A percentile compares a stretch with the other conserved stretches of the same genome.
phyloP scores from a whole-genome alignment of 176 grass and related monocot species.

The Carex scoparia region DNA sequence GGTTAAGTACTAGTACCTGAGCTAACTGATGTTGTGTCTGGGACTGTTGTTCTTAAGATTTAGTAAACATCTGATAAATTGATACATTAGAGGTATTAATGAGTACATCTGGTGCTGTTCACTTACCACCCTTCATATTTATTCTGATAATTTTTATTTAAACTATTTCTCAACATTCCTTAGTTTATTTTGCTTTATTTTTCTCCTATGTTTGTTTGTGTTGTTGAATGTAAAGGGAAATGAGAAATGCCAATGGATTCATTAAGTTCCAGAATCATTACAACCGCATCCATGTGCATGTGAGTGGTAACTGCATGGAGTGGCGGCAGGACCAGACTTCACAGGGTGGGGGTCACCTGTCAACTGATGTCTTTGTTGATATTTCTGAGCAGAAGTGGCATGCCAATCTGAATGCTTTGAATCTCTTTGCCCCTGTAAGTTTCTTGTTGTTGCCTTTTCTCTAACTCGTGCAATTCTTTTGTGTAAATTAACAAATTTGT shows the following conservation, averaged over 20 bases:
- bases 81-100: neutral
- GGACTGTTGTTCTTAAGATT: neutral
- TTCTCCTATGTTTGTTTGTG: neutral
- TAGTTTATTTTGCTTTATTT: neutral
- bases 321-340: slow-evolving; percentile 82
- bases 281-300: slow-evolving; percentile 65
- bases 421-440: slow-evolving; percentile 90
- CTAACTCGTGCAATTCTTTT: slow-evolving; percentile 4
- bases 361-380: slow-evolving; percentile 92
- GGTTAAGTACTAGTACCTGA: neutral
- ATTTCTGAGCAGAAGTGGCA: slow-evolving; percentile 93
- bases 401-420: slow-evolving; percentile 70
- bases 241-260: slow-evolving; percentile 65
- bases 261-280: slow-evolving; percentile 74
- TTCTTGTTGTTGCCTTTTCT: neutral
- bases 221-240: slow-evolving; percentile 61
- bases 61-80: neutral
- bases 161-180: neutral
- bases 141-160: neutral
- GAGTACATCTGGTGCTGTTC: neutral
- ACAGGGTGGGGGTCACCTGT: slow-evolving; percentile 86
- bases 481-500: neutral
- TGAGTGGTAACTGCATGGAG: slow-evolving; percentile 84
- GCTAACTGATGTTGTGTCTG: neutral
- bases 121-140: neutral